Evolutionary conservation across 2,329 filamentous ascomycete genomes (phyloP).

Genomic region (Fusarium citri): DNA sequence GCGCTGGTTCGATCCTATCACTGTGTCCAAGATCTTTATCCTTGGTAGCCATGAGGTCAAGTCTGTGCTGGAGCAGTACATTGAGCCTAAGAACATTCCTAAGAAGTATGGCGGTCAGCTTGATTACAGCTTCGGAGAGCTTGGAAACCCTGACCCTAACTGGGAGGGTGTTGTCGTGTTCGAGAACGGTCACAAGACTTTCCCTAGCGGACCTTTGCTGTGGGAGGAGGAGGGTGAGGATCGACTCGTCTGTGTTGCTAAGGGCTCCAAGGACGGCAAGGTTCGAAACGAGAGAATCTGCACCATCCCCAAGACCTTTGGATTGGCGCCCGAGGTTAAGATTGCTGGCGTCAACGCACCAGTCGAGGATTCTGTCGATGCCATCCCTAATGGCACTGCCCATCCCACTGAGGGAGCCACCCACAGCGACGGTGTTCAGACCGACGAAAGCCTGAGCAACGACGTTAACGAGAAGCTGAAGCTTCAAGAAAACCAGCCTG

Average conservation of each 20-base stretch:
- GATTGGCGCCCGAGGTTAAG: constrained; percentile 15
- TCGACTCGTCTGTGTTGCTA: constrained; percentile 64
- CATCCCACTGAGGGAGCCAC: constrained; percentile 41
- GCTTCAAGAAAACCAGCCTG: constrained; percentile 43
- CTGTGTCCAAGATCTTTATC: constrained; percentile 96
- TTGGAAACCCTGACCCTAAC: constrained; percentile 76
- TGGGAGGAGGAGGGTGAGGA: constrained; percentile 63
- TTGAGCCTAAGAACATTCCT: constrained; percentile 85
- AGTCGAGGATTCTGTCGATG: not conserved
- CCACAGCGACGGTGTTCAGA: constrained; percentile 47
- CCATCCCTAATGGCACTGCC: constrained; percentile 5
- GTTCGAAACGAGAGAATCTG: constrained; percentile 62
- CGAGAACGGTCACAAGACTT: constrained; percentile 63
- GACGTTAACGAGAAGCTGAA: constrained; percentile 50
- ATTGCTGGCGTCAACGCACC: constrained; percentile 1
- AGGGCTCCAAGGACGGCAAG: constrained; percentile 61
- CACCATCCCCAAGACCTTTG: constrained; percentile 60
- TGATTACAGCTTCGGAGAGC: constrained; percentile 82
- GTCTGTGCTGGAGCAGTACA: constrained; percentile 81
- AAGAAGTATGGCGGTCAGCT: constrained; percentile 90
- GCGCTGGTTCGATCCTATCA: constrained; percentile 94
- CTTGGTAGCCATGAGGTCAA: constrained; percentile 78
- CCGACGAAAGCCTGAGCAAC: constrained; percentile 46
- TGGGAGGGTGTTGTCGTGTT: constrained; percentile 63
- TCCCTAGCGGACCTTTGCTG: constrained; percentile 68